Evolutionary conservation across 2,329 filamentous ascomycete genomes (phyloP).

Genomic region (Venturia nashicola): DNA sequence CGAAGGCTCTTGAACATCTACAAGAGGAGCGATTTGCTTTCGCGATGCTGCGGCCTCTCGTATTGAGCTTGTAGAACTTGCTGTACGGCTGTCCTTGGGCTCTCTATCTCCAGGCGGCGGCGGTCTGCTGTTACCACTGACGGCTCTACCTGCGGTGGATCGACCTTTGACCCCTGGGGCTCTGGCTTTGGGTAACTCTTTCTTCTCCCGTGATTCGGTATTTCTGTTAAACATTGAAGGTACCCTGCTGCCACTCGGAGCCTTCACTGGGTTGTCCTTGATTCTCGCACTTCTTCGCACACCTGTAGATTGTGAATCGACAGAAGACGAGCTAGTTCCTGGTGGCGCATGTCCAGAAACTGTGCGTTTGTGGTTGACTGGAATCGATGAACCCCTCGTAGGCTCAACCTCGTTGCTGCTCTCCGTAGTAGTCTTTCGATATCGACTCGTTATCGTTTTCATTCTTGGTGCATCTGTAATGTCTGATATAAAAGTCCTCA

Average conservation of each 20-base stretch:
- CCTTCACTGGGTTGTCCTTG: constrained; percentile 12
- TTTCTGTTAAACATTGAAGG: constrained; percentile 3
- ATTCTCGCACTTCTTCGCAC: constrained; percentile 62
- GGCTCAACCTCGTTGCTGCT: neutral
- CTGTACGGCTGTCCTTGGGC: constrained; percentile 42
- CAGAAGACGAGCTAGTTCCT: constrained; percentile 15
- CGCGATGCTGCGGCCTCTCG: neutral
- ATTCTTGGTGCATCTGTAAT: constrained; percentile 23
- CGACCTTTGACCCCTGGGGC: constrained; percentile 71
- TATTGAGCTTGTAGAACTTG: constrained; percentile 19
- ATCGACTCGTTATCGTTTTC: constrained; percentile 27
- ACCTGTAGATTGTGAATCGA: constrained; percentile 25
- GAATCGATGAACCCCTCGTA: constrained; percentile 1
- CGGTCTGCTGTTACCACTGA: constrained; percentile 81
- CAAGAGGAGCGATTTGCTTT: neutral
- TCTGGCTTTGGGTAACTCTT: constrained; percentile 76
- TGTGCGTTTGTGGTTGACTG: constrained; percentile 53
- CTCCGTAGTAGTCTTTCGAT: constrained; percentile 8
- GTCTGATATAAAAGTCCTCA: neutral
- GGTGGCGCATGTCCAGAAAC: constrained; percentile 66
- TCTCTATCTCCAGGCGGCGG: constrained; percentile 59
- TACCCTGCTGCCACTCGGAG: constrained; percentile 5
- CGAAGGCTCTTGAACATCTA: neutral
- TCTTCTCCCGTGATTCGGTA: constrained; percentile 37
- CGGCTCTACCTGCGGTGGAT: constrained; percentile 69